Conservation (phyloP, 2,329 filamentous ascomycete genomes). For the Bipolaris cookei region DNA sequence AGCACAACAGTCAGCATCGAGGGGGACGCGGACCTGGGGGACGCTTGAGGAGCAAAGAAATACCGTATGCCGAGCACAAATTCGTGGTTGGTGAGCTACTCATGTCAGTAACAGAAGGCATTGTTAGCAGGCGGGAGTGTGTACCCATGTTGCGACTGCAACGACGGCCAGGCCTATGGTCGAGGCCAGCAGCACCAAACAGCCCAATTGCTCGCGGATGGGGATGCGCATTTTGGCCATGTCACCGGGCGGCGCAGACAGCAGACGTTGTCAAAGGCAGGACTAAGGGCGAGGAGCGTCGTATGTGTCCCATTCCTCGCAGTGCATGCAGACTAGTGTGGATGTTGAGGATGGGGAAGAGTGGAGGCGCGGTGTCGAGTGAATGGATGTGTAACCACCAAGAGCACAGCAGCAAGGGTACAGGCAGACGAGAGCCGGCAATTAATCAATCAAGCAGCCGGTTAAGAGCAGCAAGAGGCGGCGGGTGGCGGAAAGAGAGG, state of each 20-base stretch:
- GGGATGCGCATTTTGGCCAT: constrained; percentile 75
- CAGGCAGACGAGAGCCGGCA: constrained; percentile 15
- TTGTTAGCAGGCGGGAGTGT: neutral
- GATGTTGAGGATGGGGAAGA: constrained; percentile 8
- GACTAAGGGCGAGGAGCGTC: constrained; percentile 15
- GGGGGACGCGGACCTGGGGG: too few relatives aligned
- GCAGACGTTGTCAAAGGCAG: constrained; percentile 13
- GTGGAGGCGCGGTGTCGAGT: constrained; percentile 14
- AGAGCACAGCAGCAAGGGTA: constrained; percentile 19
- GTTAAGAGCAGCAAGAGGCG: neutral
- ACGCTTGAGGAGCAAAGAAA: neutral
- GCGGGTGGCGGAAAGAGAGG: constrained; percentile 30
- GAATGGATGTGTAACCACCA: constrained; percentile 18
- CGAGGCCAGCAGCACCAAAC: constrained; percentile 77
- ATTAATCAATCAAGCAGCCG: too few relatives aligned
- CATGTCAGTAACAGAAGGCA: constrained; percentile 12
- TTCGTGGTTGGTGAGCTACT: constrained; percentile 64
- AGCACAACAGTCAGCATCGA: neutral
- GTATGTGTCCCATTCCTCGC: constrained; percentile 39
- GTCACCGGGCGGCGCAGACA: constrained; percentile 21
- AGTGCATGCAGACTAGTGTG: neutral
- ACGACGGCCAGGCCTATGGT: constrained; percentile 78
- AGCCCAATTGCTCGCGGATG: constrained; percentile 84
- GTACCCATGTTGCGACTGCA: constrained; percentile 72
- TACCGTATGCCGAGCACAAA: constrained; percentile 65